Evolutionary conservation across 306 rosid genomes (phyloP), one percentile per base, ranked within the genome.

Genomic region (Calophaca sinica): DNA sequence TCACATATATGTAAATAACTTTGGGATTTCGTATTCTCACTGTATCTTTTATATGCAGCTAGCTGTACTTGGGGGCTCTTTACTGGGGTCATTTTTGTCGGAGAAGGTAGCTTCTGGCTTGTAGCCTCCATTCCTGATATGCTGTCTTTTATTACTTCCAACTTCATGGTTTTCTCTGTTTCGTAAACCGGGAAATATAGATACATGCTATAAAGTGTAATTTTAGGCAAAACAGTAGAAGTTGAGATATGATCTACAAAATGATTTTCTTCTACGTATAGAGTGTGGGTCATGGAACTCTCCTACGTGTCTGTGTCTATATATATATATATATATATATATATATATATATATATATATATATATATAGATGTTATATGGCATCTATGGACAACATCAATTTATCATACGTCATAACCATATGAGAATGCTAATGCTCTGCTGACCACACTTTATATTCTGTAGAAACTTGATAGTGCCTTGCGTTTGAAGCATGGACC

Each of bases 21-120:
- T 60, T 63, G 59, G 38, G 74, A 45, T 46, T 45, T 11, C 67
- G 9, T 59, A 29, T 70, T 60, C 62, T 46, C 35, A 32, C 31
- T 1, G 26, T 53, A 9, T 68, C 45, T 78, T 82, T 68, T 51
- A 42, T 28, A 15, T 72, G 84, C 92, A 96, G 98, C 72, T 94
- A 79, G 99, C 98, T 74, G 97, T 96, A 20, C 84, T 96, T 73
- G 99, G 98, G 75, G 98, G 98, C 70, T 90, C 99, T 61, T 79
- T 96, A 74, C 76, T 96, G 13, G 99, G 99, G 69, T 81, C 96
- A 66, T 90, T 90, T 84, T 80, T 96, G 78, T 92, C 98, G n/a
- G 97, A 92, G 88, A 96, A 89, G 98, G 98, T 92, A 87, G 77
- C 29, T 52, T 65, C n/a, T 72, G 72, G 72, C 54, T 36, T 84